These are phyloP conservation scores for Meyerozyma smithsonii DNA, from an alignment of 1,139 yeast species.

Conservation along the genomic window DNA sequence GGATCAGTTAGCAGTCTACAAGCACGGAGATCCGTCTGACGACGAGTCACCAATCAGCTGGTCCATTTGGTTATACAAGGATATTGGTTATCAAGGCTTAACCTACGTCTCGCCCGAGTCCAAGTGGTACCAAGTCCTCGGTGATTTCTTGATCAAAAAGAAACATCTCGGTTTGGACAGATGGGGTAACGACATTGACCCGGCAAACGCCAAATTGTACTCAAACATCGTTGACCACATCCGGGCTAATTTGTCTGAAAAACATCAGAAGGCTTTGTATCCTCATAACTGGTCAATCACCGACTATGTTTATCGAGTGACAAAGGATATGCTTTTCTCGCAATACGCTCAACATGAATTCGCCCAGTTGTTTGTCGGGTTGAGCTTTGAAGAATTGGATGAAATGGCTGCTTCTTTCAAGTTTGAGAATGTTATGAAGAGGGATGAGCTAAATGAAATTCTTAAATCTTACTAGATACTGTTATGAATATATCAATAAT, in stretches of 20 bases:
- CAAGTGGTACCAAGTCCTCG: conserved; percentile 35
- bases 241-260: conserved; percentile 29
- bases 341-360: conserved; percentile 39
- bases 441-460: conserved; percentile 36
- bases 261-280: conserved; percentile 21
- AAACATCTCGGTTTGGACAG: conserved; percentile 38
- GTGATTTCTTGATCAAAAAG: conserved; percentile 36
- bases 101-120: conserved; percentile 39
- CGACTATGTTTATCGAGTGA: conserved; percentile 30
- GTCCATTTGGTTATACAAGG: conserved; percentile 51
- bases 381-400: conserved; percentile 38
- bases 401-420: conserved; percentile 45
- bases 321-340: conserved; percentile 36
- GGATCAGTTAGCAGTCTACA: conserved; percentile 39
- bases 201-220: conserved; percentile 29
- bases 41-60: conserved; percentile 38
- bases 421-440: conserved; percentile 35
- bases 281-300: conserved; percentile 32
- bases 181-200: conserved; percentile 45
- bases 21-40: conserved; percentile 40
- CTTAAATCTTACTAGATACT: conserved; percentile 24
- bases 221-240: conserved; percentile 28
- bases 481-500: too few relatives aligned
- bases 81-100: conserved; percentile 45
- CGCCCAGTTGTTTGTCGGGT: conserved; percentile 36